Evolutionary conservation across 2,329 filamentous ascomycete species (phyloP).

Genomic region (Neocucurbitaria cava): DNA sequence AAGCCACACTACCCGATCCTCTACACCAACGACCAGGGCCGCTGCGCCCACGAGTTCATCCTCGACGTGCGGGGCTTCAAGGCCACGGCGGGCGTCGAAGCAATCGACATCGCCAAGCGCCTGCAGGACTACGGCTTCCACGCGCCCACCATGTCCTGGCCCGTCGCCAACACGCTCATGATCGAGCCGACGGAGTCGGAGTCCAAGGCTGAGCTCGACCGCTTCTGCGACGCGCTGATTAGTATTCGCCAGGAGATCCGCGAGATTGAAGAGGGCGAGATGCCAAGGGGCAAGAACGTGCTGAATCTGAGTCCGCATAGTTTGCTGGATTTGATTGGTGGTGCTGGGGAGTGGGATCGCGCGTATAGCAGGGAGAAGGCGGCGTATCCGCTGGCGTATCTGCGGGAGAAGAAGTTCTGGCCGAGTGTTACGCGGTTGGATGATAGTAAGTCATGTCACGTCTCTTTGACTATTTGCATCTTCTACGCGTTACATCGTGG

Average conservation of each 20-base stretch:
- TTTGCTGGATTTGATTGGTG: conserved; percentile 76
- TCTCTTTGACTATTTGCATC: background rate
- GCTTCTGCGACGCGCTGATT: conserved; percentile 90
- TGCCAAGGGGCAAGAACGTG: conserved; percentile 78
- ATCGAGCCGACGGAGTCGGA: conserved; percentile 97
- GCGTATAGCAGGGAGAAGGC: conserved; percentile 81
- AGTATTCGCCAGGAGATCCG: conserved; percentile 85
- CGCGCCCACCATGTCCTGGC: conserved; percentile 96
- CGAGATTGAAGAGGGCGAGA: conserved; percentile 79
- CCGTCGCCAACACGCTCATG: conserved; percentile 94
- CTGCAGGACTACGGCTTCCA: conserved; percentile 98
- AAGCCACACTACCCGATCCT: conserved; percentile 86
- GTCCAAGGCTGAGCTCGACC: conserved; percentile 88
- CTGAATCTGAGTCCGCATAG: conserved; percentile 90
- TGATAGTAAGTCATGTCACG: conserved; percentile 68
- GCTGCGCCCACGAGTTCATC: conserved; percentile 97
- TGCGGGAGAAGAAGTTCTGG: conserved; percentile 98
- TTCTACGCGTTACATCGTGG: too few relatives aligned
- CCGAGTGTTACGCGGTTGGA: conserved; percentile 85
- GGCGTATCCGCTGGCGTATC: conserved; percentile 81
- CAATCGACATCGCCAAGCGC: conserved; percentile 94
- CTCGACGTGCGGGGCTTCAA: conserved; percentile 87
- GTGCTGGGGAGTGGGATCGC: conserved; percentile 74
- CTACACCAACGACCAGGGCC: conserved; percentile 88
- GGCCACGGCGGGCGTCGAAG: conserved; percentile 82